Evolutionary conservation across 2,329 filamentous ascomycete genomes (phyloP).

Genomic region (Pseudogymnoascus verrucosus): DNA sequence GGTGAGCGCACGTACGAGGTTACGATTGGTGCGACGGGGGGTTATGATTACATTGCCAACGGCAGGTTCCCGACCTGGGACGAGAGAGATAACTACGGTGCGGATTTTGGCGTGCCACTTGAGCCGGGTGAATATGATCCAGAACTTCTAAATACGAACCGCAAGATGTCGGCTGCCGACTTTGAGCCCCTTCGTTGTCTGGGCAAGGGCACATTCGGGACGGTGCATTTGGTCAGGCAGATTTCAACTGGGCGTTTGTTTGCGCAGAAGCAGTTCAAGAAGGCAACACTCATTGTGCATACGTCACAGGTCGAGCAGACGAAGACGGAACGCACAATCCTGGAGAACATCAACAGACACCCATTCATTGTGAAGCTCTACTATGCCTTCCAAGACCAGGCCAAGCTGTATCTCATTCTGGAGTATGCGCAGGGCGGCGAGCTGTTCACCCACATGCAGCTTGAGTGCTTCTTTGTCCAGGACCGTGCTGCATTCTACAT

Average conservation of each 20-base stretch:
- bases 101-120: conserved; percentile 29
- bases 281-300: conserved; percentile 89
- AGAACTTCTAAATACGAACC: conserved; percentile 41
- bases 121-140: conserved; percentile 47
- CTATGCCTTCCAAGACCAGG: conserved; percentile 96
- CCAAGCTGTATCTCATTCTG: conserved; percentile 94
- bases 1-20: conserved; percentile 81
- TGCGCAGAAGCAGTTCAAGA: conserved; percentile 97
- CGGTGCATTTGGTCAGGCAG: conserved; percentile 89
- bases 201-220: conserved; percentile 93
- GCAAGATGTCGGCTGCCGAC: conserved; percentile 78
- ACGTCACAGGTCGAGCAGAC: conserved; percentile 96
- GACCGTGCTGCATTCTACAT: conserved; percentile 91
- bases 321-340: conserved; percentile 88
- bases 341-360: conserved; percentile 93
- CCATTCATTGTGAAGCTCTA: conserved; percentile 97
- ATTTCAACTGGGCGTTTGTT: conserved; percentile 78
- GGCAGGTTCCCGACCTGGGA: conserved; percentile 19
- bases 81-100: conserved; percentile 23
- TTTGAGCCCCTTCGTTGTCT: conserved; percentile 88
- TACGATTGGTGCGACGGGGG: conserved; percentile 62
- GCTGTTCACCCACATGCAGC: conserved; percentile 87
- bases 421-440: conserved; percentile 97
- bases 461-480: conserved; percentile 93
- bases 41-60: conserved; percentile 61